Conservation (phyloP, 2,329 filamentous ascomycete genomes). For the Verticillium longisporum region DNA sequence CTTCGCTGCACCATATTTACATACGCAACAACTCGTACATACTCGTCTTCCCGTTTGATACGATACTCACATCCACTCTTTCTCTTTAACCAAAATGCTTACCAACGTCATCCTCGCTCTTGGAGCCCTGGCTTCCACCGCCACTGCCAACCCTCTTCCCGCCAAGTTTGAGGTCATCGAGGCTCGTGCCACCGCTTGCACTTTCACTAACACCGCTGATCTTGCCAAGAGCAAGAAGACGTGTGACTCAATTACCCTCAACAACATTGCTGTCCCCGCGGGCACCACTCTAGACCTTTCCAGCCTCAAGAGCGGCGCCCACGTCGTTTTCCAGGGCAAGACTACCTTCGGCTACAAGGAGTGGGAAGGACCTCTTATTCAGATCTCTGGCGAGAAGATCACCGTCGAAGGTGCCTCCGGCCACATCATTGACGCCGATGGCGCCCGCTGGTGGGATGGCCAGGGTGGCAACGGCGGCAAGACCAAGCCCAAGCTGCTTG, state of each 20-base stretch:
- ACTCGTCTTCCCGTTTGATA: not conserved
- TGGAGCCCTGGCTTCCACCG: slow-evolving; percentile 16
- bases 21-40: not conserved
- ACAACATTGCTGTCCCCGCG: slow-evolving; percentile 47
- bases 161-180: not conserved
- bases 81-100: not conserved
- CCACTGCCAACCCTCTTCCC: slow-evolving; percentile 10
- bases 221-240: slow-evolving; percentile 39
- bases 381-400: slow-evolving; percentile 50
- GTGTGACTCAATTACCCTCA: slow-evolving; percentile 50
- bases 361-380: slow-evolving; percentile 59
- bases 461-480: slow-evolving; percentile 53
- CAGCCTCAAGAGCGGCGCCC: slow-evolving; percentile 39
- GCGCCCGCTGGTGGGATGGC: slow-evolving; percentile 54
- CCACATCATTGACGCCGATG: slow-evolving; percentile 48
- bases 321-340: slow-evolving; percentile 52
- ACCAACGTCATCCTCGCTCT: slow-evolving; percentile 12
- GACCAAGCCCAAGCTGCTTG: slow-evolving; percentile 50
- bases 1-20: not conserved
- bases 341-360: slow-evolving; percentile 61
- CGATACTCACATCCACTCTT: not conserved
- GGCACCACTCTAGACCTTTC: slow-evolving; percentile 54
- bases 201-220: slow-evolving; percentile 43
- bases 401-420: slow-evolving; percentile 45
- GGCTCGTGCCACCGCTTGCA: slow-evolving; percentile 31